These are phyloP conservation scores for Postia placenta DNA, from an alignment of 768 basidiomycete species.

Conservation along the genomic window DNA sequence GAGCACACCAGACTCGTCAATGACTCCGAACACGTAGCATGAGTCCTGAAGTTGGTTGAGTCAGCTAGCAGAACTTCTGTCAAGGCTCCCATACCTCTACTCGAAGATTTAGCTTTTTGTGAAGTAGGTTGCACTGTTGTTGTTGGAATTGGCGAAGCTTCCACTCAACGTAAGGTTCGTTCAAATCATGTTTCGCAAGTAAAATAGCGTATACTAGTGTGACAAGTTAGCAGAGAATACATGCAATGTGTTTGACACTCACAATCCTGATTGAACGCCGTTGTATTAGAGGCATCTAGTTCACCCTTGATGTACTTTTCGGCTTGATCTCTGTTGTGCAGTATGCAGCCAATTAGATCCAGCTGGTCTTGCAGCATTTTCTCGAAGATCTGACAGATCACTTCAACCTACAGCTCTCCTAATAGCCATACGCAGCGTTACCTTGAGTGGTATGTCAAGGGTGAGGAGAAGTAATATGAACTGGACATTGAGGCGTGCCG, in stretches of 20 bases:
- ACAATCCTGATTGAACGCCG: conserved; percentile 2
- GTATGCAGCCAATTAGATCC: conserved; percentile 10
- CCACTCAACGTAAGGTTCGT: conserved; percentile 7
- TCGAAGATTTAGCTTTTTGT: conserved; percentile 9
- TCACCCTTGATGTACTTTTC: conserved; percentile 10
- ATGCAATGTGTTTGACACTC: not conserved
- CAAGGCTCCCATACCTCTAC: conserved; percentile 2
- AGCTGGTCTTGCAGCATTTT: conserved; percentile 11
- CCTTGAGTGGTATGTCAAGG: conserved; percentile 1
- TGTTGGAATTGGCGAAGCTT: conserved; percentile 8
- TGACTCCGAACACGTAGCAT: conserved; percentile 9
- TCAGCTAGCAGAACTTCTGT: not conserved
- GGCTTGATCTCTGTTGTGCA: conserved; percentile 9
- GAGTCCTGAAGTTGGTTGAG: conserved; percentile 3
- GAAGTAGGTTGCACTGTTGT: conserved; percentile 7
- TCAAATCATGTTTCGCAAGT: conserved; percentile 4
- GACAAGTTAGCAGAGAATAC: not conserved
- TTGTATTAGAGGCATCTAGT: conserved; percentile 8
- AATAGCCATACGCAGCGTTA: not conserved
- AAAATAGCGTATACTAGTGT: not conserved
- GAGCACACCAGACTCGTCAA: conserved; percentile 14
- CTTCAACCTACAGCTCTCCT: too few relatives aligned
- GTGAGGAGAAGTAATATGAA: conserved; percentile 10
- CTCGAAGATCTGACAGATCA: conserved; percentile 5
- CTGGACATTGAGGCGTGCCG: conserved; percentile 13